phyloP scores from a whole-genome alignment of 2,329 filamentous ascomycete species.

The Trichoderma cornu-damae region DNA sequence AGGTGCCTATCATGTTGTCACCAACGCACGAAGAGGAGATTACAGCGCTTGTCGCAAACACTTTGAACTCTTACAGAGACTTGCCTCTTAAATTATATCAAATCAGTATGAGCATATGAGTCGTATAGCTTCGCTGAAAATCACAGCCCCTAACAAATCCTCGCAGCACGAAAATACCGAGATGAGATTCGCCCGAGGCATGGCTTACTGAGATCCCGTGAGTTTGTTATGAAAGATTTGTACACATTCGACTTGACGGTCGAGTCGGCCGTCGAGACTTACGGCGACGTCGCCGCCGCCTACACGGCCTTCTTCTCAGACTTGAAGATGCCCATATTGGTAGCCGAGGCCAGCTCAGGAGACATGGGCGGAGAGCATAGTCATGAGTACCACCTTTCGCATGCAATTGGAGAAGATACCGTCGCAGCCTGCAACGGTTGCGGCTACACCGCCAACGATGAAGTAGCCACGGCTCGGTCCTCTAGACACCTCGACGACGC shows the following conservation, averaged over 20 bases:
- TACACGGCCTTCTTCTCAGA: constrained; percentile 78
- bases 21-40: constrained; percentile 98
- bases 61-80: constrained; percentile 76
- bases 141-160: constrained; percentile 20
- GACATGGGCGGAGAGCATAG: constrained; percentile 90
- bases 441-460: constrained; percentile 77
- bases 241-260: constrained; percentile 82
- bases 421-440: constrained; percentile 72
- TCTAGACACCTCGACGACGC: neutral
- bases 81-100: constrained; percentile 86
- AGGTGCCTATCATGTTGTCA: constrained; percentile 68
- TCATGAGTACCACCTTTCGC: constrained; percentile 89
- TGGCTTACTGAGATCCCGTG: constrained; percentile 78
- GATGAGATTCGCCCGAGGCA: constrained; percentile 87
- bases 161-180: constrained; percentile 77
- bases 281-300: constrained; percentile 64
- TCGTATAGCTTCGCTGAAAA: neutral
- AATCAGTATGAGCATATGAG: constrained; percentile 55
- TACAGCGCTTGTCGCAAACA: constrained; percentile 68
- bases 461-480: constrained; percentile 56
- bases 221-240: constrained; percentile 97
- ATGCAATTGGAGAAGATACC: constrained; percentile 75
- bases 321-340: constrained; percentile 74
- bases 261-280: constrained; percentile 70
- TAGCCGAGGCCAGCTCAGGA: constrained; percentile 89